Base-by-base conservation (phyloP, 805 yeast genomes). In the Pichia kluyveri region DNA sequence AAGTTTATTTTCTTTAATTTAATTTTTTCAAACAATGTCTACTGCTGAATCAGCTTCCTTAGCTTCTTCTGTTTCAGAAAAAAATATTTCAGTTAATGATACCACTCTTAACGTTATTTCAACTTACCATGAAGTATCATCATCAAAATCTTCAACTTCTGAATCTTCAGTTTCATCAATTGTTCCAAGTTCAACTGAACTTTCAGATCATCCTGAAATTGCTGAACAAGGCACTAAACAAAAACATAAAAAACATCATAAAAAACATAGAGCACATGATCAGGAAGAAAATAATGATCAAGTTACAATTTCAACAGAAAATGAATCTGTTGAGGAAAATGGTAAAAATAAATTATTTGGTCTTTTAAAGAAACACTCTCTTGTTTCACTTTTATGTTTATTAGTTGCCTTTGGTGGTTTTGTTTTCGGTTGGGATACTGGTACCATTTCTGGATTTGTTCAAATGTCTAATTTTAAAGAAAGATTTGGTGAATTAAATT, bases 361-460 rank as follows among this genome's bases (percentile, higher is more conserved):
- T 3, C 17, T 43, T 6, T 32, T 43, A 11, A 11, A 10, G 5
- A 48, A 44, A 23, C 51, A 48, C 27, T 10, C 36, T n/a, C 12
- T 58, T 36, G 65, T 58, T 14, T 60, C 62, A 7, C 8, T 58
- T 43, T 67, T 65, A 26, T 80, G 87, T 62, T 57, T 74, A 12
- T 57, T 77, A 48, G 77, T 82, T 52, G 83, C 88, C 30, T 83
- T 83, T 55, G 88, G 87, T 66, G 90, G 89, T 34, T 82, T 80
- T 62, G 81, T 82, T 34, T 83, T 80, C 59, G 89, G 89, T 49
- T 82, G 82, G 74, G 89, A 82, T 68, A 82, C 86, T 45, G 88
- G 87, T 68, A 80, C 87, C 52, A 77, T 82, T 62, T 80, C 86
- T 41, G 88, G 88, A 52, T 78, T 82, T 60, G 77, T 81, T 41